Evolutionary conservation across 805 yeast genomes (phyloP).

Genomic region (Candida tibetensis): DNA sequence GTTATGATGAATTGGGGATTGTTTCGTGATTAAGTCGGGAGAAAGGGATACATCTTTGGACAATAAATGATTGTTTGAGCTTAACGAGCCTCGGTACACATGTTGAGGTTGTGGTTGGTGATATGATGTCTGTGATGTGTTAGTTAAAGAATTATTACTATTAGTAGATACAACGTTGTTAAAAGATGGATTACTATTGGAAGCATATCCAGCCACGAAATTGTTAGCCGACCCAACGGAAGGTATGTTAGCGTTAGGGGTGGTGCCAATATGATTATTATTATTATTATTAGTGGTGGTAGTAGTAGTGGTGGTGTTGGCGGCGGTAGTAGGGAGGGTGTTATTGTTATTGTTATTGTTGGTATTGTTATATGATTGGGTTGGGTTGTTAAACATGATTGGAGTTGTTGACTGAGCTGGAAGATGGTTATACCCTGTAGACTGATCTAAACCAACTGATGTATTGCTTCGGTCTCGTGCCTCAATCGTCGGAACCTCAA

Average conservation of each 20-base stretch:
- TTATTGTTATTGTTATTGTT: constrained; percentile 9
- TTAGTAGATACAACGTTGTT: neutral
- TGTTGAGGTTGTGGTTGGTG: constrained; percentile 38
- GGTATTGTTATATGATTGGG: constrained; percentile 6
- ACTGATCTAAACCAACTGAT: neutral
- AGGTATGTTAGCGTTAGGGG: neutral
- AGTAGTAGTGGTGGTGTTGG: neutral
- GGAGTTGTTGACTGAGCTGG: neutral
- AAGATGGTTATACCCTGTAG: neutral
- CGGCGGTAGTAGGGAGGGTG: neutral
- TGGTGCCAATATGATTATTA: neutral
- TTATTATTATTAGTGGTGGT: neutral
- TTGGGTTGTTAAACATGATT: constrained; percentile 6
- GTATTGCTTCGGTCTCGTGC: constrained; percentile 4
- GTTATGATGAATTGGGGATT: constrained; percentile 18
- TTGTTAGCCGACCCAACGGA: neutral
- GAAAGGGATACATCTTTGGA: constrained; percentile 27
- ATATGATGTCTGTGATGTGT: too few species aligned
- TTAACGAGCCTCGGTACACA: constrained; percentile 10
- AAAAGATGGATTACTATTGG: neutral
- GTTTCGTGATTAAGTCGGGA: constrained; percentile 15
- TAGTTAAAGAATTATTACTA: neutral
- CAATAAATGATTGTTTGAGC: constrained; percentile 1
- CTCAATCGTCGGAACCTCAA: constrained; percentile 33
- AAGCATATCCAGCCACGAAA: neutral